phyloP scores from a whole-genome alignment of 306 rosid genomes.

The Quercus wislizeni region DNA sequence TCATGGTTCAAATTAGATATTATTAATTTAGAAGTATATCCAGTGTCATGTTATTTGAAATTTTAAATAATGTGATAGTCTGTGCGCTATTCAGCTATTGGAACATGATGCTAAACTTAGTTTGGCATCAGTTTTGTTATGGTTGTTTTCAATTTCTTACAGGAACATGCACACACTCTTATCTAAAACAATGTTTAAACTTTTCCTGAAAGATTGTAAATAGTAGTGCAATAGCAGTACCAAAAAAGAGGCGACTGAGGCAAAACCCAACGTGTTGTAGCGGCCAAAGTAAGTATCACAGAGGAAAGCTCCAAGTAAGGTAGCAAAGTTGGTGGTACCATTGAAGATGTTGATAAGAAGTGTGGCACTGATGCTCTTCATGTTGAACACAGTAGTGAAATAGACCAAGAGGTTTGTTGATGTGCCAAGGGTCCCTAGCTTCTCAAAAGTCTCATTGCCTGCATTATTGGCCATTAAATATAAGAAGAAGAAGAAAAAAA shows the following conservation, averaged over 20 bases:
- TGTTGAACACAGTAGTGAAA: background rate
- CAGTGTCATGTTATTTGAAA: no score
- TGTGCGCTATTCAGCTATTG: no score
- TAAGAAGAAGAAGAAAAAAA: background rate
- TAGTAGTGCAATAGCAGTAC: background rate
- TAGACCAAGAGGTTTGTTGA: background rate
- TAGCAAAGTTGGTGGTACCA: background rate
- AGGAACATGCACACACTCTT: no score
- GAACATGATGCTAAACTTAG: no score
- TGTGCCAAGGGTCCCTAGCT: background rate
- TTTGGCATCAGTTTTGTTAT: no score
- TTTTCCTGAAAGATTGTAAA: background rate
- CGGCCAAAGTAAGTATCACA: background rate
- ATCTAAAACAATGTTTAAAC: background rate
- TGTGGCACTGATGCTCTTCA: background rate
- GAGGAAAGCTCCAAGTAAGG: background rate
- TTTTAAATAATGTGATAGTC: no score
- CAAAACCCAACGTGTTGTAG: background rate
- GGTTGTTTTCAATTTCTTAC: no score
- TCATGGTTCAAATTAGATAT: no score
- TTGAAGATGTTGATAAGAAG: background rate
- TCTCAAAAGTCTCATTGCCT: slow-evolving; percentile 1
- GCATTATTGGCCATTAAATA: background rate
- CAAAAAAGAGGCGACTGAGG: background rate
- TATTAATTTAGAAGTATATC: no score